phyloP scores from a whole-genome alignment of 1,139 yeast genomes.

The Hyphopichia buzzinii region DNA sequence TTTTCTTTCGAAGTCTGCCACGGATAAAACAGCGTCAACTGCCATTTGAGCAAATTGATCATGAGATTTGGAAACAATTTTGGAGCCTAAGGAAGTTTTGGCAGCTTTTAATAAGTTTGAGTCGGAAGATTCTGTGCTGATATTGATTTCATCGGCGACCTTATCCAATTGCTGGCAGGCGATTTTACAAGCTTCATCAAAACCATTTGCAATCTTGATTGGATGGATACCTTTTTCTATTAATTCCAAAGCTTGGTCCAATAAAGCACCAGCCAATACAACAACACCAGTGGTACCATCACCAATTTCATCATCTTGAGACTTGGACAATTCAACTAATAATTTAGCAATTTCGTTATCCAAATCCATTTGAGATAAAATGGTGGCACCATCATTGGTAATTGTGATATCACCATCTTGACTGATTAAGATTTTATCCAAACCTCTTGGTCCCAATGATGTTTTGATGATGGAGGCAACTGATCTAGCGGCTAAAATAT shows the following conservation, averaged over 20 bases:
- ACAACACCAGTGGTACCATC: constrained; percentile 99
- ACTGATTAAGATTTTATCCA: constrained; percentile 86
- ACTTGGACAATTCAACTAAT: constrained; percentile 87
- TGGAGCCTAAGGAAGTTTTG: constrained; percentile 90
- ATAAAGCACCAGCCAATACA: constrained; percentile 88
- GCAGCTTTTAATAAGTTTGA: constrained; percentile 81
- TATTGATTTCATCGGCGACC: constrained; percentile 63
- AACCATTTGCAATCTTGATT: constrained; percentile 94
- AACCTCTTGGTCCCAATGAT: constrained; percentile 96
- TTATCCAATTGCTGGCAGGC: constrained; percentile 76
- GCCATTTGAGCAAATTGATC: constrained; percentile 96
- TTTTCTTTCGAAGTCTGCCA: constrained; percentile 86
- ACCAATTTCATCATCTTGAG: constrained; percentile 98
- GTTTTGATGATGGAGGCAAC: constrained; percentile 92
- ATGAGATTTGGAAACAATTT: constrained; percentile 91
- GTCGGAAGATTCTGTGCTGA: constrained; percentile 47
- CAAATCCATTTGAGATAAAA: constrained; percentile 91
- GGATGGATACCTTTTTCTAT: constrained; percentile 98
- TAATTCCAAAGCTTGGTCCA: constrained; percentile 91
- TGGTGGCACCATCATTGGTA: constrained; percentile 98
- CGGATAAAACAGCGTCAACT: constrained; percentile 91
- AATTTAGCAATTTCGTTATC: constrained; percentile 95
- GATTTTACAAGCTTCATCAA: constrained; percentile 92
- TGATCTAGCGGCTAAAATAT: constrained; percentile 92
- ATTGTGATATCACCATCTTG: constrained; percentile 98